Evolutionary conservation across 495 filamentous ascomycete species (phyloP), one percentile per base, ranked within the genome.

Genomic region (Pyrenula aspistea): DNA sequence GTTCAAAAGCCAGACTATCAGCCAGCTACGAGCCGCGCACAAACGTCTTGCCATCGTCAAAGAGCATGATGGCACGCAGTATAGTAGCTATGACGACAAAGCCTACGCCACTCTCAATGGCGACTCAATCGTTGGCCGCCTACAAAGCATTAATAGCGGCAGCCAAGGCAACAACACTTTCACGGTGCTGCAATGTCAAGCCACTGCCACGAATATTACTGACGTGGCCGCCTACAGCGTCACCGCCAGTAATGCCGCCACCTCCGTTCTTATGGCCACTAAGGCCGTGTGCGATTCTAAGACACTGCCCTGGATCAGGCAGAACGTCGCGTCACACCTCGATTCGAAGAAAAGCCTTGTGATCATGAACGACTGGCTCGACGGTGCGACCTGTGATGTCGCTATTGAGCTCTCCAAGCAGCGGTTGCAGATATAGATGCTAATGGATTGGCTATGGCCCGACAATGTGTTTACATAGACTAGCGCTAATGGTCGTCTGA

Each of bases 101-200:
- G 76, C 73, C 23, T 77, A 76, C 56, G 77, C 77, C 10, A 80
- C 77, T 20, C 54, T 77, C 10, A 67, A 68, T 53, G 75, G 74
- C 2, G 68, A 73, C 50, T 67, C 67, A 48, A 75, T 81, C 49
- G 62, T 81, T 1, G 61, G 62, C 3, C 70, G 71, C 25, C 70
- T 77, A 25, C 61, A 74, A 2, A 57, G 56, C 22, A 65, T 81
- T 56, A 66, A 62, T 0, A 52, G 60, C 2, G 65, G 71, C 24
- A 68, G 67, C 22, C 67, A 69, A 61, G 59, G 55, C 15, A 71
- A 64, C 25, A 70, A 66, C 53, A 69, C 63, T 22, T 76, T 79
- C 55, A 69, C 71, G 24, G 71, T 77, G 24, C 66, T 80, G 56
- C 78, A 81, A 62, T 79, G 76, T 53, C 77, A 81, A 63, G 77